phyloP scores from a whole-genome alignment of 2,329 filamentous ascomycete genomes.

The Amauroascus verrucosus region DNA sequence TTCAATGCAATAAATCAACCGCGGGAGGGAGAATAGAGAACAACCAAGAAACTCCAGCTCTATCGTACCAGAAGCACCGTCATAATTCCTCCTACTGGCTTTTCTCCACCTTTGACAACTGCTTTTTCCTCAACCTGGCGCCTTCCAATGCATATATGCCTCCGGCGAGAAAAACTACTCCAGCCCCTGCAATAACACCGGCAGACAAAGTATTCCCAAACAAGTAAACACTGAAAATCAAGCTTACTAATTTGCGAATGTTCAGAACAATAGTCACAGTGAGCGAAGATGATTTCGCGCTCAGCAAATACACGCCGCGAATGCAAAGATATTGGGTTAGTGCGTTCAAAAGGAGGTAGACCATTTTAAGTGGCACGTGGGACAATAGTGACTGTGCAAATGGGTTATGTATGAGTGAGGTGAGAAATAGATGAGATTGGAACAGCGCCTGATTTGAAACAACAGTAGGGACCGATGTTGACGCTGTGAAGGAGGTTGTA shows the following conservation, averaged over 20 bases:
- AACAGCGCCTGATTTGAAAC: conserved; percentile 39
- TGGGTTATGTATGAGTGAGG: conserved; percentile 18
- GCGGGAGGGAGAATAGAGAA: neutral
- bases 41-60: neutral
- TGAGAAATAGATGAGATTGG: conserved; percentile 22
- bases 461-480: neutral
- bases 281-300: conserved; percentile 75
- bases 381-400: conserved; percentile 22
- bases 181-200: conserved; percentile 69
- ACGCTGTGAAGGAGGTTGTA: neutral
- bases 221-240: conserved; percentile 82
- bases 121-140: conserved; percentile 25
- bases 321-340: conserved; percentile 92
- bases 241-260: conserved; percentile 83
- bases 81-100: neutral
- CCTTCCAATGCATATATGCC: conserved; percentile 75
- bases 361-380: conserved; percentile 27
- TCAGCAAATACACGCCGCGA: conserved; percentile 87
- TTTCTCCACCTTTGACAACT: conserved; percentile 7
- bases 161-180: conserved; percentile 82
- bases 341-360: conserved; percentile 44
- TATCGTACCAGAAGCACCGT: neutral
- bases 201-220: conserved; percentile 75
- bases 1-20: neutral
- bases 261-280: conserved; percentile 96